Conservation (phyloP, 2,329 filamentous ascomycete genomes). For the Alternaria sp. region DNA sequence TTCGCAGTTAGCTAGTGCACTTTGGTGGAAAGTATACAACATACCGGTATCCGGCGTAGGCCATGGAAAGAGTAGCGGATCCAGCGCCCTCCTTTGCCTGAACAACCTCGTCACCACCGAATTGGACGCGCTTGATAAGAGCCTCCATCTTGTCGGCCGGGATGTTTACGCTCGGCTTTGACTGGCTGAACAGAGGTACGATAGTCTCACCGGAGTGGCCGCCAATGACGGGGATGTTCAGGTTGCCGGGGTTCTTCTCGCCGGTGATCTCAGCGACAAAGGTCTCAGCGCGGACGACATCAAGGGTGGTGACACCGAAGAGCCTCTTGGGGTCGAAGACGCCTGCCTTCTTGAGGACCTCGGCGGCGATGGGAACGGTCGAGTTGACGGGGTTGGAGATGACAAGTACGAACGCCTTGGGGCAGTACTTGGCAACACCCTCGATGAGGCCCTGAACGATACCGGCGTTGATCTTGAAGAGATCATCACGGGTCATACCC, state of each 20-base stretch:
- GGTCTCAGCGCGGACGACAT: slow-evolving; percentile 97
- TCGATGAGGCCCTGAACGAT: slow-evolving; percentile 95
- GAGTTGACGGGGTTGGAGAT: slow-evolving; percentile 99
- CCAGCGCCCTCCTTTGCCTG: slow-evolving; percentile 92
- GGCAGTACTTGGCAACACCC: slow-evolving; percentile 83
- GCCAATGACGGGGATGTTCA: slow-evolving; percentile 89
- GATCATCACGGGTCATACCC: slow-evolving; percentile 98
- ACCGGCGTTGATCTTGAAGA: slow-evolving; percentile 99
- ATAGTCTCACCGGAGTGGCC: slow-evolving; percentile 99
- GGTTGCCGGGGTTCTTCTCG: slow-evolving; percentile 80
- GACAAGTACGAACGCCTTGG: slow-evolving; percentile 93
- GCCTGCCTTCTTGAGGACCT: slow-evolving; percentile 90
- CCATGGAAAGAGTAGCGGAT: slow-evolving; percentile 92
- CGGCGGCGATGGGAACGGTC: slow-evolving; percentile 94
- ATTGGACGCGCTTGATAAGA: slow-evolving; percentile 93
- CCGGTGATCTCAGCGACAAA: slow-evolving; percentile 88
- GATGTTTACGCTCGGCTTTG: slow-evolving; percentile 78
- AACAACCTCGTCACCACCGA: slow-evolving; percentile 96
- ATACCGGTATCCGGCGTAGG: slow-evolving; percentile 81
- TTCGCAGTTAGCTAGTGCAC: background rate
- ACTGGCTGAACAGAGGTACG: slow-evolving; percentile 94
- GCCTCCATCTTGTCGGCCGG: slow-evolving; percentile 89
- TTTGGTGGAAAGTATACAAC: background rate
- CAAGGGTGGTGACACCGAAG: slow-evolving; percentile 97
- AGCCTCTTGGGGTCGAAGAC: slow-evolving; percentile 96